Conservation (phyloP, 805 yeast genomes). For the Helenozyma baotianmanensis region DNA sequence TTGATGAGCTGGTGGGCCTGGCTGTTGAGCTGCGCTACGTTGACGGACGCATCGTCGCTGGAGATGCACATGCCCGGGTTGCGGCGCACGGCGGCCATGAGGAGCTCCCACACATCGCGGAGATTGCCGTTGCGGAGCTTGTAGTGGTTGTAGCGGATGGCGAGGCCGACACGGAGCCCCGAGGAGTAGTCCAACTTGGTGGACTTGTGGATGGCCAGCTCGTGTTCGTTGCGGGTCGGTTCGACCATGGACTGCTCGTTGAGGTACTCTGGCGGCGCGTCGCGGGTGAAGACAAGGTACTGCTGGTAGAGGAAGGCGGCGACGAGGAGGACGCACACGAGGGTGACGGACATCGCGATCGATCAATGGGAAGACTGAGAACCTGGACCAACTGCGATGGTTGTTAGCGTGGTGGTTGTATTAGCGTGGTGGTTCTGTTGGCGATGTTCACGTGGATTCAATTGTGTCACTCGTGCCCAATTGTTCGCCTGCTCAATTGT, state of each 20-base stretch:
- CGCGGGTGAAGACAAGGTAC: conserved; percentile 39
- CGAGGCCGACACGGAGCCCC: conserved; percentile 65
- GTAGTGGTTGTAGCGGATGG: conserved; percentile 57
- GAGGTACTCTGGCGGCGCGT: conserved; percentile 55
- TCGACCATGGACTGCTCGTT: conserved; percentile 63
- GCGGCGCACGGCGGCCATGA: conserved; percentile 19
- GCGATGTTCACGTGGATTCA: no score
- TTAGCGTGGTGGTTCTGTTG: no score
- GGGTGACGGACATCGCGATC: no score
- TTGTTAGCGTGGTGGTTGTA: no score
- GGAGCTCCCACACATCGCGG: conserved; percentile 67
- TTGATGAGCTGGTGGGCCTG: conserved; percentile 19
- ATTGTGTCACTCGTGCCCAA: no score
- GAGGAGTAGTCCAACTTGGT: conserved; percentile 68
- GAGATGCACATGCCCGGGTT: conserved; percentile 18
- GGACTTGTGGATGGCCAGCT: conserved; percentile 74
- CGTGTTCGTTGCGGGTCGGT: conserved; percentile 58
- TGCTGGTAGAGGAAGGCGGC: conserved; percentile 18
- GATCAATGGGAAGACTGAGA: no score
- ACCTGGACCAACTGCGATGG: no score
- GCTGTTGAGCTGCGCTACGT: conserved; percentile 23
- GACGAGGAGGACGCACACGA: conserved; percentile 8
- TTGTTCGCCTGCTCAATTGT: no score
- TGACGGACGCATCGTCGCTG: conserved; percentile 17
- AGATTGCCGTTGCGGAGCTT: conserved; percentile 70